Evolutionary conservation across 2,329 filamentous ascomycete genomes (phyloP), one percentile per base, ranked within the genome.

Genomic region (Septoria linicola): DNA sequence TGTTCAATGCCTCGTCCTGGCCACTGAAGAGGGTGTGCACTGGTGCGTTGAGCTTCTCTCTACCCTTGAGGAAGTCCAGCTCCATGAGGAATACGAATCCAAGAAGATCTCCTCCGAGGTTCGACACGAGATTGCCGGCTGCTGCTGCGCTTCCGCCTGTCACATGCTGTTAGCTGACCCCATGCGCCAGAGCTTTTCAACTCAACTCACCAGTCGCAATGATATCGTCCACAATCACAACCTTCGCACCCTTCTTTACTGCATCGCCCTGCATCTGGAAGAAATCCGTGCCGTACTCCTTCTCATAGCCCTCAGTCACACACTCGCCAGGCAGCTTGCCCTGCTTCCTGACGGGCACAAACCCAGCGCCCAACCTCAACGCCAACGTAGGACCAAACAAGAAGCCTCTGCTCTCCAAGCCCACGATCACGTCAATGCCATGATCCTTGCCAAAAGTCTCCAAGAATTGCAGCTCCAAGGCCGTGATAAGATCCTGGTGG

Each of bases 41-140:
- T 8, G 90, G 89, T 49, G 85, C 85, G 62, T 85, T 83, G 62
- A 99, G 86, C 80, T 95, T 93, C 58, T 90, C 86, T 63, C 89
- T 84, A 62, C 93, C 93, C 69, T 95, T 89, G 62, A 99, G 83
- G 73, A 93, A 92, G 64, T 90, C 86, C 59, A 99, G 86, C 73
- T 97, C 92, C 70, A 97, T 87, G 66, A 99, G 88, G 78, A 99
- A 99, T 58, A 96, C 76, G 74, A 88, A 97, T 63, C 89, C 92
- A 53, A 96, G 73, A 40, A 97, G 78, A n/a, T 82, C 78, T 60
- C 91, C 93, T 61, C 90, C 89, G 59, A 95, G 82, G 73, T 95
- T 84, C 70, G 84, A 80, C 63, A 97, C 88, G 53, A 99, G 85
- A 57, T 88, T 81, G 58, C 88, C 90, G 16, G 90, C 92, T 54